These are phyloP conservation scores for Pythium utonaiense DNA, from an alignment of 352 stramenopile genomes.

Conservation along the genomic window DNA sequence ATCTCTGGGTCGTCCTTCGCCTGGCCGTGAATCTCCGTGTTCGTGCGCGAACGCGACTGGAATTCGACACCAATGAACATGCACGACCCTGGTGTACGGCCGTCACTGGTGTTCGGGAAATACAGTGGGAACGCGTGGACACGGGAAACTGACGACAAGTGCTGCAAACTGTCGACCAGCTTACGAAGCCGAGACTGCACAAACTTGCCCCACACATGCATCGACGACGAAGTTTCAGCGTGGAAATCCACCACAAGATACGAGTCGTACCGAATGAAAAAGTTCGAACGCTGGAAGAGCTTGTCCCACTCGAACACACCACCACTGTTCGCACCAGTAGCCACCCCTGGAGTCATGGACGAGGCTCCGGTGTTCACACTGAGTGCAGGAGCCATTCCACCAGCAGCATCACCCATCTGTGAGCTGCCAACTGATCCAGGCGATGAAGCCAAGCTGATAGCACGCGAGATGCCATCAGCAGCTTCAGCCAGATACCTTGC, in stretches of 20 bases:
- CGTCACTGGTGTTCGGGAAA: conserved; percentile 46
- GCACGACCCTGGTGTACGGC: conserved; percentile 49
- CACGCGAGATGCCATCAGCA: conserved; percentile 45
- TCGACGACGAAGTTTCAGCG: conserved; percentile 48
- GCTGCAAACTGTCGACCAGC: conserved; percentile 69
- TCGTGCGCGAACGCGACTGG: conserved; percentile 35
- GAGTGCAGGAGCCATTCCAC: not conserved
- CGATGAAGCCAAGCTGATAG: conserved; percentile 19
- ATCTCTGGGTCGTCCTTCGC: conserved; percentile 61
- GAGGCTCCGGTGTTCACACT: conserved; percentile 13
- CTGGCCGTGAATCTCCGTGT: conserved; percentile 28
- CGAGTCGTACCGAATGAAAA: conserved; percentile 80
- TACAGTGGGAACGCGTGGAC: conserved; percentile 71
- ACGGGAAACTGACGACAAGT: conserved; percentile 49
- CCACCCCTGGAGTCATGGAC: not conserved
- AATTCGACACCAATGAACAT: conserved; percentile 86
- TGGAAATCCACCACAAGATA: conserved; percentile 76
- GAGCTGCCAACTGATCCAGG: not conserved
- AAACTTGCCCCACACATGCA: conserved; percentile 83
- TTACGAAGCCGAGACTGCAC: conserved; percentile 78
- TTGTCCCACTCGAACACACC: conserved; percentile 49
- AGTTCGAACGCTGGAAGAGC: conserved; percentile 75
- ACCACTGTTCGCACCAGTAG: conserved; percentile 1
- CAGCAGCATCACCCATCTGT: not conserved
- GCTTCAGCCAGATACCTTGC: conserved; percentile 68